phyloP scores from a whole-genome alignment of 495 filamentous ascomycete species.

The Penicillium turbatum region DNA sequence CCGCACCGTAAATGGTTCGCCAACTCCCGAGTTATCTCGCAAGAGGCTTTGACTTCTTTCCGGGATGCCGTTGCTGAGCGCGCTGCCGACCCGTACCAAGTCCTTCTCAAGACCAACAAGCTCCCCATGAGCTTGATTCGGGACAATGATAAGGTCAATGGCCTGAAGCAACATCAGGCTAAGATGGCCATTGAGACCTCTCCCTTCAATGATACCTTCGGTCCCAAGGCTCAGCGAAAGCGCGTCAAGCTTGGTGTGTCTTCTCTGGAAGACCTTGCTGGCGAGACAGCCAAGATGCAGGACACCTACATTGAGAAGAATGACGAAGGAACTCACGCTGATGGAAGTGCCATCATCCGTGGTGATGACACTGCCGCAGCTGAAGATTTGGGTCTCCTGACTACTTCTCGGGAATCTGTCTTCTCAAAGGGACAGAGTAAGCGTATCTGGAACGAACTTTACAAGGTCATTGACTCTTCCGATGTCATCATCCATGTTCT shows the following conservation, averaged over 20 bases:
- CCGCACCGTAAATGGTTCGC: conserved; percentile 87
- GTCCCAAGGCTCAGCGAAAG: conserved; percentile 89
- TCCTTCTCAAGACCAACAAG: conserved; percentile 92
- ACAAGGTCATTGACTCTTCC: conserved; percentile 95
- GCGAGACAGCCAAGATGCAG: conserved; percentile 69
- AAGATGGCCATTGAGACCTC: conserved; percentile 89
- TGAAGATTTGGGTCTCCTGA: conserved; percentile 46
- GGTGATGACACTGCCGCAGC: conserved; percentile 49
- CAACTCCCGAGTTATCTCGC: conserved; percentile 66
- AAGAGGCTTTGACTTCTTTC: conserved; percentile 70
- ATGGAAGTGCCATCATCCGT: conserved; percentile 55
- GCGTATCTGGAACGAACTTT: conserved; percentile 98
- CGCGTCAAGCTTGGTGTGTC: conserved; percentile 80
- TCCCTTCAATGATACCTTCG: conserved; percentile 86
- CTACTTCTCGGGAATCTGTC: conserved; percentile 76
- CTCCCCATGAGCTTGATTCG: conserved; percentile 77
- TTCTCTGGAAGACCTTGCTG: conserved; percentile 75
- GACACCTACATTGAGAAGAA: conserved; percentile 72
- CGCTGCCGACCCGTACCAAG: conserved; percentile 84
- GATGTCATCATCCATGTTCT: conserved; percentile 94
- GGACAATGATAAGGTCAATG: conserved; percentile 63
- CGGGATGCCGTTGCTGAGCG: conserved; percentile 89
- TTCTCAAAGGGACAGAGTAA: conserved; percentile 93
- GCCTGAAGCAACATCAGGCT: conserved; percentile 84
- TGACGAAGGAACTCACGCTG: conserved; percentile 67